Conservation (phyloP, 768 basidiomycete species). For the Candolleomyces aberdarensis region DNA sequence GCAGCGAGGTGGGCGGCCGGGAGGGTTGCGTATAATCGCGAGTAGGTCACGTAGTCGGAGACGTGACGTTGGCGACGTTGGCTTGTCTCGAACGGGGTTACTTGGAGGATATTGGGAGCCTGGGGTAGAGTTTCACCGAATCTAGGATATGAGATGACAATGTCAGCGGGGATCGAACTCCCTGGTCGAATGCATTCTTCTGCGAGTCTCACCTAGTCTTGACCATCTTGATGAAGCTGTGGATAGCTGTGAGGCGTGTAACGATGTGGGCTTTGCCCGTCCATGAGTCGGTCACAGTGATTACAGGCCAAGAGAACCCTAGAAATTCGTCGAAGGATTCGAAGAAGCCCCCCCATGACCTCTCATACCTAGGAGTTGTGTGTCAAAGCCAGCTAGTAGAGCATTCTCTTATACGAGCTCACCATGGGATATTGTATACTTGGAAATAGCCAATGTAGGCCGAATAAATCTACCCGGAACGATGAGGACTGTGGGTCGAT, state of each 20-base stretch:
- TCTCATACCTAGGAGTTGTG: conserved; percentile 58
- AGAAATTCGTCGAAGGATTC: conserved; percentile 78
- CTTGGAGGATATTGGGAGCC: conserved; percentile 67
- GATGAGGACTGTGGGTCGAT: conserved; percentile 1
- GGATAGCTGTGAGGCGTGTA: conserved; percentile 67
- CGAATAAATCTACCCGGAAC: conserved; percentile 48
- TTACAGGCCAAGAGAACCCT: conserved; percentile 79
- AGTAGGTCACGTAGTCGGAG: conserved; percentile 64
- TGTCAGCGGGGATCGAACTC: neutral
- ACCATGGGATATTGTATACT: conserved; percentile 67
- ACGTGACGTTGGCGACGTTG: conserved; percentile 70
- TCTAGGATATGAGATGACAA: conserved; percentile 30
- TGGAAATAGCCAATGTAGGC: conserved; percentile 82
- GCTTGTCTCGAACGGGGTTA: conserved; percentile 65
- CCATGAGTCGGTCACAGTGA: conserved; percentile 68
- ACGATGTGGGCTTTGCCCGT: conserved; percentile 78
- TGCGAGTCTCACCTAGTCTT: conserved; percentile 58
- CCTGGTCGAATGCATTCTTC: neutral
- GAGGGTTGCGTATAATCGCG: conserved; percentile 66
- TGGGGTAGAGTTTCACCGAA: conserved; percentile 75
- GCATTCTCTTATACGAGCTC: conserved; percentile 5
- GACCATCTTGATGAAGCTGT: conserved; percentile 82
- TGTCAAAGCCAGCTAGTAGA: conserved; percentile 2
- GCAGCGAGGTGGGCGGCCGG: conserved; percentile 67
- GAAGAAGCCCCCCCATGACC: conserved; percentile 78